Conservation (phyloP, 2,329 filamentous ascomycete genomes). For the Aspergillus pseudoterreus region DNA sequence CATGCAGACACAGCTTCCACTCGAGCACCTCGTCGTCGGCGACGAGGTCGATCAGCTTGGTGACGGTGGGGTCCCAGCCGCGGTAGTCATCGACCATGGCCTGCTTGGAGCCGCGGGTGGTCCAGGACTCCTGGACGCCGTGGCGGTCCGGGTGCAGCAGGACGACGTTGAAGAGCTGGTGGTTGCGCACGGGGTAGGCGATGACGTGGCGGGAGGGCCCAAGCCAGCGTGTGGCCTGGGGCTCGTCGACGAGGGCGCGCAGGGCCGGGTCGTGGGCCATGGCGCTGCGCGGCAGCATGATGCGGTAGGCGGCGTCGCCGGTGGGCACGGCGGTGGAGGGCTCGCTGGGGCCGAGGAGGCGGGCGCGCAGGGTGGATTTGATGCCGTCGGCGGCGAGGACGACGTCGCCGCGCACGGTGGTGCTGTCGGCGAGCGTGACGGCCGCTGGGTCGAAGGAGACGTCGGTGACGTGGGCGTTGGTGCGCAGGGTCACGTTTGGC, state of each 20-base stretch:
- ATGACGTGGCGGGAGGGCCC: conserved; percentile 73
- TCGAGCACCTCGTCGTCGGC: conserved; percentile 49
- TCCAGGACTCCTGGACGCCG: conserved; percentile 61
- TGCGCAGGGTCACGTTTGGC: conserved; percentile 26
- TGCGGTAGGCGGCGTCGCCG: conserved; percentile 73
- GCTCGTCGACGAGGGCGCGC: conserved; percentile 61
- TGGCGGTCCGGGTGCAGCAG: conserved; percentile 60
- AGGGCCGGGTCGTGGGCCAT: conserved; percentile 67
- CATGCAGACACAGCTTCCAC: conserved; percentile 36
- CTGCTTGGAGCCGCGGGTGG: conserved; percentile 58
- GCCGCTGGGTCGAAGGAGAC: conserved; percentile 25
- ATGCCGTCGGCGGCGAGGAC: conserved; percentile 54
- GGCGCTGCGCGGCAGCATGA: conserved; percentile 67
- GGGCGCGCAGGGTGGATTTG: conserved; percentile 45
- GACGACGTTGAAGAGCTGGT: conserved; percentile 64
- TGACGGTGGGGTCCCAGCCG: conserved; percentile 59
- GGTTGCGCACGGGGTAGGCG: conserved; percentile 68
- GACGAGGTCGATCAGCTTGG: conserved; percentile 58
- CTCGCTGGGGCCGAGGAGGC: conserved; percentile 32
- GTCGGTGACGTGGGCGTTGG: conserved; percentile 25
- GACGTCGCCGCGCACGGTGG: conserved; percentile 40
- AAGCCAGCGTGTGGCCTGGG: conserved; percentile 71
- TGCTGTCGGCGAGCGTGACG: conserved; percentile 26
- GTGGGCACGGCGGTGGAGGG: conserved; percentile 42
- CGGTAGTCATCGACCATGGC: conserved; percentile 59